Conservation (phyloP, 441 rosid species). For the Pelargonium myrrhifolium region DNA sequence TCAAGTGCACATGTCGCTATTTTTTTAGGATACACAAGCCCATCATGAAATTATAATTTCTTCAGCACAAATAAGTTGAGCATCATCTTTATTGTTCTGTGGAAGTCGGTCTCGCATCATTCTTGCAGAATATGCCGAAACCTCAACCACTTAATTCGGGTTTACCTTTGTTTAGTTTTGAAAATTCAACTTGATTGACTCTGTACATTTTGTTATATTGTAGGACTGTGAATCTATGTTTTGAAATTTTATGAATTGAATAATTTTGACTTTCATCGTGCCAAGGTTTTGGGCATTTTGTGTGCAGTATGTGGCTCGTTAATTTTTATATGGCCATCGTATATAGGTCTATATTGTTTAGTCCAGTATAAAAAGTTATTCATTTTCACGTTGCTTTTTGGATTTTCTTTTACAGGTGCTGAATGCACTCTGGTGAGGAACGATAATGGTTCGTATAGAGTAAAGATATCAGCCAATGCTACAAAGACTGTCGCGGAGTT, state of each 20-base stretch:
- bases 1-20: too few species aligned
- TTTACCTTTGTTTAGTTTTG: too few species aligned
- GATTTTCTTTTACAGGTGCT: conserved; percentile 38
- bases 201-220: too few species aligned
- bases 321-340: background rate
- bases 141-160: too few species aligned
- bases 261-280: background rate
- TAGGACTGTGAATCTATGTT: background rate
- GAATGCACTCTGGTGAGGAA: conserved; percentile 35
- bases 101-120: too few species aligned
- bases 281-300: background rate
- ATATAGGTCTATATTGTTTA: background rate
- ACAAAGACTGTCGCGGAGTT: conserved; percentile 60
- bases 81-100: background rate
- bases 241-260: background rate
- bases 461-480: conserved; percentile 53
- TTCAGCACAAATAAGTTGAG: background rate
- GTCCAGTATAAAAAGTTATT: background rate
- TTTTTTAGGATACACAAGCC: too few species aligned
- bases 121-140: too few species aligned
- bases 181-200: too few species aligned
- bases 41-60: too few species aligned
- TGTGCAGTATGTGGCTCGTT: background rate
- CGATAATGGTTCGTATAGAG: conserved; percentile 45
- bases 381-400: background rate